Evolutionary conservation across 768 basidiomycete genomes (phyloP).

Genomic region (Gloeostereum incarnatum): DNA sequence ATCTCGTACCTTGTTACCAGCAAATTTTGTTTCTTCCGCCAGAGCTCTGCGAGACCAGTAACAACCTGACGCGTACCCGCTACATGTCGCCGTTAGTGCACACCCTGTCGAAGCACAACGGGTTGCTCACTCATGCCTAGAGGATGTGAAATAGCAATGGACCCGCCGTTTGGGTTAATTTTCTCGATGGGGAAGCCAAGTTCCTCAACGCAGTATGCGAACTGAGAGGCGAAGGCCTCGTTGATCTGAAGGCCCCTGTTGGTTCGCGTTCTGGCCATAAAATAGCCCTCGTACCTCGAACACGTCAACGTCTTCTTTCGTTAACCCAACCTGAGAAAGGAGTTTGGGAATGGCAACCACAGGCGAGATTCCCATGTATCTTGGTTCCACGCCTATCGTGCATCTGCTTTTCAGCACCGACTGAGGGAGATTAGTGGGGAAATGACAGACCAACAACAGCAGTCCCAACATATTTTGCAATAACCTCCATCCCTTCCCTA

Average conservation of each 20-base stretch:
- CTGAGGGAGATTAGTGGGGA: no score
- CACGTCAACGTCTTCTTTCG: conserved; percentile 65
- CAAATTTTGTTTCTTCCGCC: conserved; percentile 54
- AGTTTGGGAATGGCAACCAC: conserved; percentile 65
- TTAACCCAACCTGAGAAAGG: conserved; percentile 49
- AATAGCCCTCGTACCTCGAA: conserved; percentile 47
- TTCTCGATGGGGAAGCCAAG: conserved; percentile 68
- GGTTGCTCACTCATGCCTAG: conserved; percentile 68
- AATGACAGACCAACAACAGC: conserved; percentile 59
- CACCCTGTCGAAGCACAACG: neutral
- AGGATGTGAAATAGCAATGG: conserved; percentile 78
- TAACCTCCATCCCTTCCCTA: conserved; percentile 64
- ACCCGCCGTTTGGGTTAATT: conserved; percentile 84
- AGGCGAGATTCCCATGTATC: conserved; percentile 72
- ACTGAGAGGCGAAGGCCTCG: conserved; percentile 90
- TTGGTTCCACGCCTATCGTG: conserved; percentile 72
- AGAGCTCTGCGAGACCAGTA: conserved; percentile 79
- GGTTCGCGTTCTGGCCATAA: neutral
- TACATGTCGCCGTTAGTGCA: conserved; percentile 17
- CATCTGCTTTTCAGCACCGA: no score
- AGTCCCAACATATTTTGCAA: conserved; percentile 78
- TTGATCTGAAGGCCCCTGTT: conserved; percentile 47
- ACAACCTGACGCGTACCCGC: conserved; percentile 84
- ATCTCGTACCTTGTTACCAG: conserved; percentile 55
- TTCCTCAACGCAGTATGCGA: conserved; percentile 85